Conservation (phyloP, 257 asterid species). For the Anisodus acutangulus region DNA sequence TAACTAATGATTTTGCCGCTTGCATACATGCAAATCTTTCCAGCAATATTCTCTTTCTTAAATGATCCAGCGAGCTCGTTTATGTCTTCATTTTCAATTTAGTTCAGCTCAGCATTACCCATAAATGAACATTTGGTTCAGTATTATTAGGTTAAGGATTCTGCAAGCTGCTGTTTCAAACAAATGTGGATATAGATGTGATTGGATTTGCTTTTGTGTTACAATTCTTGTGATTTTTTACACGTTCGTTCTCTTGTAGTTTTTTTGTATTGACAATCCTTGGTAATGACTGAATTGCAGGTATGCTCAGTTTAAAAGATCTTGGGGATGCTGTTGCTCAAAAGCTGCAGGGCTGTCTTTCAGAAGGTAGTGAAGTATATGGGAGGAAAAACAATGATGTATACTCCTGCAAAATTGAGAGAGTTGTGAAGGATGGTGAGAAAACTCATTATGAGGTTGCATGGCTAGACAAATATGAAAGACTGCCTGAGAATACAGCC, state of each 20-base stretch:
- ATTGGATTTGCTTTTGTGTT: not conserved
- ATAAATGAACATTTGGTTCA: slow-evolving; percentile 5
- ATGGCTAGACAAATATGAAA: slow-evolving; percentile 73
- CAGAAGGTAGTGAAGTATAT: slow-evolving; percentile 72
- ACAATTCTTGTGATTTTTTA: not conserved
- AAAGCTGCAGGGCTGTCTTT: slow-evolving; percentile 70
- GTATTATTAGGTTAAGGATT: not conserved
- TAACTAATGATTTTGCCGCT: not conserved
- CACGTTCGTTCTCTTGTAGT: not conserved
- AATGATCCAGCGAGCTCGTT: not conserved
- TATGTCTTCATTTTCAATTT: slow-evolving; percentile 12
- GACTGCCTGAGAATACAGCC: slow-evolving; percentile 54
- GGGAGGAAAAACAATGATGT: slow-evolving; percentile 68
- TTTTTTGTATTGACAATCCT: not conserved
- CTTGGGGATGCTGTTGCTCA: slow-evolving; percentile 69
- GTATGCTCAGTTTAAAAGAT: slow-evolving; percentile 84
- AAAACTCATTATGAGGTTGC: slow-evolving; percentile 66
- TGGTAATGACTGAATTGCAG: slow-evolving; percentile 44
- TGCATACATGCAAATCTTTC: not conserved
- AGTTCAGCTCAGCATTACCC: not conserved
- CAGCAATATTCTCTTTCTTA: not conserved
- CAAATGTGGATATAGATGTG: slow-evolving; percentile 11
- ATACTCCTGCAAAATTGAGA: slow-evolving; percentile 66
- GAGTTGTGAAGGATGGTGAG: slow-evolving; percentile 61
- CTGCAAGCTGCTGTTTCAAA: not conserved